A percentile compares a stretch with the other conserved stretches of the same genome.
phyloP scores from a whole-genome alignment of 2,329 filamentous ascomycete species.

The Diaporthe velutina region DNA sequence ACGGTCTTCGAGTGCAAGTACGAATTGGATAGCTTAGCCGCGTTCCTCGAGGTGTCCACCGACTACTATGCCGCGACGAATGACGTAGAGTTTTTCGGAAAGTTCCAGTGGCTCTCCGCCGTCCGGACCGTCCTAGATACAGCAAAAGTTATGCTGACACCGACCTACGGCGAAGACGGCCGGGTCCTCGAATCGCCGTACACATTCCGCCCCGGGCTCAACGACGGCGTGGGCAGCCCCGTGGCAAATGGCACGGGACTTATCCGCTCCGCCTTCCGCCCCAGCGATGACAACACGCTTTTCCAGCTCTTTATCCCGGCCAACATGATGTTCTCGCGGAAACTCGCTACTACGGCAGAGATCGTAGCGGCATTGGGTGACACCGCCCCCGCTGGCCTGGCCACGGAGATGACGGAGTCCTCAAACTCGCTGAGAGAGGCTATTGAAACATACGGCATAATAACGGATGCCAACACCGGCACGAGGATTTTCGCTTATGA shows the following conservation, averaged over 20 bases:
- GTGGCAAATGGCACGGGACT: slow-evolving; percentile 83
- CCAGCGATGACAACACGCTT: slow-evolving; percentile 88
- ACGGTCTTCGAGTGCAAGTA: slow-evolving; percentile 96
- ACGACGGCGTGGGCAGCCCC: slow-evolving; percentile 84
- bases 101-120: slow-evolving; percentile 78
- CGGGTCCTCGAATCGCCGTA: slow-evolving; percentile 72
- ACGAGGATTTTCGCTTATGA: slow-evolving; percentile 73
- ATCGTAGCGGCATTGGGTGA: slow-evolving; percentile 58
- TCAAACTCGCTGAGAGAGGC: slow-evolving; percentile 60
- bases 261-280: slow-evolving; percentile 88
- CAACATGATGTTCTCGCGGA: slow-evolving; percentile 85
- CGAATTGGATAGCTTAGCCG: slow-evolving; percentile 90
- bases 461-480: slow-evolving; percentile 47
- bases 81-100: slow-evolving; percentile 80
- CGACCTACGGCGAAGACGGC: slow-evolving; percentile 77
- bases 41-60: slow-evolving; percentile 85
- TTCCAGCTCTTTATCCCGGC: slow-evolving; percentile 90
- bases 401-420: slow-evolving; percentile 69
- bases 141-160: slow-evolving; percentile 76
- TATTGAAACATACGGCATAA: slow-evolving; percentile 59
- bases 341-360: slow-evolving; percentile 64
- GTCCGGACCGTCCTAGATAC: slow-evolving; percentile 77
- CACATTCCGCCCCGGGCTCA: slow-evolving; percentile 72
- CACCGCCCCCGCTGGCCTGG: slow-evolving; percentile 59
- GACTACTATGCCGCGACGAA: slow-evolving; percentile 82